phyloP scores from a whole-genome alignment of 2,329 filamentous ascomycete species.

The Xylariaceae sp. region DNA sequence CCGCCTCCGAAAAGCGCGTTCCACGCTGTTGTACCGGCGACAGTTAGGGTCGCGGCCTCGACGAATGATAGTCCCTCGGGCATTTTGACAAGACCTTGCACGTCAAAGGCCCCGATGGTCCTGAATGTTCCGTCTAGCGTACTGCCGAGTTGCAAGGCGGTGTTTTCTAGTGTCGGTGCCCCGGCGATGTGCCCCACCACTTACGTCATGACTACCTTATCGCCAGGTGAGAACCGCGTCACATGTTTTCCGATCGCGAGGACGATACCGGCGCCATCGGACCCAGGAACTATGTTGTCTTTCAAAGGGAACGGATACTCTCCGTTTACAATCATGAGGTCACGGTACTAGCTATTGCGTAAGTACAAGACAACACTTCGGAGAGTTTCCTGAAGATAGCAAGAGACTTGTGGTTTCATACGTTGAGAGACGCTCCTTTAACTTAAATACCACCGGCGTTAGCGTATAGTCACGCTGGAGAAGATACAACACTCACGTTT shows the following conservation, averaged over 20 bases:
- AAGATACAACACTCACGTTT: slow-evolving; percentile 9
- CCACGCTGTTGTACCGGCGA: slow-evolving; percentile 49
- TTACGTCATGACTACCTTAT: slow-evolving; percentile 42
- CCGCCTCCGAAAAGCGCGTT: slow-evolving; percentile 50
- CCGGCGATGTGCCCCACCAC: slow-evolving; percentile 22
- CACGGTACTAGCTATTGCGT: slow-evolving; percentile 19
- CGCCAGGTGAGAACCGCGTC: slow-evolving; percentile 45
- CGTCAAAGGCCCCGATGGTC: slow-evolving; percentile 28
- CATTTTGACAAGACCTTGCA: slow-evolving; percentile 57
- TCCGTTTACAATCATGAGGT: slow-evolving; percentile 20
- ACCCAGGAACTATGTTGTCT: slow-evolving; percentile 28
- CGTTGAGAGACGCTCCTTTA: slow-evolving; percentile 20
- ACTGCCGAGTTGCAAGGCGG: slow-evolving; percentile 22
- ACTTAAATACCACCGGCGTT: slow-evolving; percentile 4
- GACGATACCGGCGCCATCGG: slow-evolving; percentile 50
- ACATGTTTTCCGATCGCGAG: slow-evolving; percentile 45
- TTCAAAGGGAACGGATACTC: slow-evolving; percentile 8
- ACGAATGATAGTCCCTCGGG: slow-evolving; percentile 45
- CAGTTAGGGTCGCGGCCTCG: slow-evolving; percentile 48
- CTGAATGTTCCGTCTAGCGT: slow-evolving; percentile 31
- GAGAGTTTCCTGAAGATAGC: slow-evolving; percentile 3
- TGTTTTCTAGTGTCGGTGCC: slow-evolving; percentile 8
- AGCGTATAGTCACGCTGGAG: slow-evolving; percentile 4
- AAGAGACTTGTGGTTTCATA: slow-evolving; percentile 7
- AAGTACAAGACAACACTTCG: neutral